Evolutionary conservation across 306 rosid species (phyloP).

Genomic region (Luffa acutangula): DNA sequence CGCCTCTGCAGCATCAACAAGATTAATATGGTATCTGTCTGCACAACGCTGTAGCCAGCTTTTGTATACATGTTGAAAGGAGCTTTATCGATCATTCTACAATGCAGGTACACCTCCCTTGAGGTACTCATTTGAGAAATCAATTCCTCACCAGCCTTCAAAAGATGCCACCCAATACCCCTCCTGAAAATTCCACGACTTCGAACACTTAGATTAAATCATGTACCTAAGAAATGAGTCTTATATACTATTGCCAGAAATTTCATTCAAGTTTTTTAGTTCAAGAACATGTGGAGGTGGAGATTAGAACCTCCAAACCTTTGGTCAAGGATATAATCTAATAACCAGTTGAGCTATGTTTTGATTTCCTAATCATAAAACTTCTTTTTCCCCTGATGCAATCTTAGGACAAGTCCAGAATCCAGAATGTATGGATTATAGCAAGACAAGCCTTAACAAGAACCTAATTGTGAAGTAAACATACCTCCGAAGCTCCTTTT

Average conservation of each 20-base stretch:
- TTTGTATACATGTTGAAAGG: conserved; percentile 80
- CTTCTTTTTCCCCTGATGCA: background rate
- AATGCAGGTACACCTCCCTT: conserved; percentile 72
- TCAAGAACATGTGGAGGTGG: too few species aligned
- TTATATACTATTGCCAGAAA: background rate
- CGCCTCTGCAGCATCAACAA: conserved; percentile 78
- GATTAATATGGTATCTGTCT: conserved; percentile 63
- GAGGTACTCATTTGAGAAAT: conserved; percentile 58
- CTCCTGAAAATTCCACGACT: conserved; percentile 47
- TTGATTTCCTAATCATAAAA: background rate
- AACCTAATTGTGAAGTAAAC: background rate
- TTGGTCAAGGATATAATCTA: too few species aligned
- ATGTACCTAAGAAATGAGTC: background rate
- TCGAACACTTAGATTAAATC: background rate
- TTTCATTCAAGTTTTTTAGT: too few species aligned
- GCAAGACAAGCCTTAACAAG: background rate
- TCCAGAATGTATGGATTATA: background rate
- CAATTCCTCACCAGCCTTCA: conserved; percentile 81
- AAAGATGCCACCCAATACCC: conserved; percentile 97
- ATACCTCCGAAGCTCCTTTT: conserved; percentile 55
- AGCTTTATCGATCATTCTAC: conserved; percentile 76
- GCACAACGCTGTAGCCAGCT: conserved; percentile 60
- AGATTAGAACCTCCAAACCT: background rate
- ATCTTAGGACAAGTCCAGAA: background rate
- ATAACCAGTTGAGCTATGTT: background rate